A percentile compares a stretch with the other conserved stretches of the same genome.
phyloP scores from a whole-genome alignment of 192 early-diverging fungal genomes.

The Linnemannia hyalina region DNA sequence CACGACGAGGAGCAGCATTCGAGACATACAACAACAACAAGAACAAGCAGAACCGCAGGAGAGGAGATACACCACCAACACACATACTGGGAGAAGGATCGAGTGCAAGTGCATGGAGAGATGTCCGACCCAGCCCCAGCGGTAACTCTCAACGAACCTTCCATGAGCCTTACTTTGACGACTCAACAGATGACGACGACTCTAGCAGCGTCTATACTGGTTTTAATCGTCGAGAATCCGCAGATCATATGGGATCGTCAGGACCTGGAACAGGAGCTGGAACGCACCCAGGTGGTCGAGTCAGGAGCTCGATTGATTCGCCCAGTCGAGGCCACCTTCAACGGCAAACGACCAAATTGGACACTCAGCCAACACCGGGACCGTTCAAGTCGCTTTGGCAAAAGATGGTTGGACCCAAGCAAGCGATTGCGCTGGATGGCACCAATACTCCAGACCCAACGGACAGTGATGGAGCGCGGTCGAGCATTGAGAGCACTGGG shows the following conservation, averaged over 20 bases:
- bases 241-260: conserved; percentile 11
- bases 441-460: background rate
- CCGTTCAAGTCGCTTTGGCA: conserved; percentile 49
- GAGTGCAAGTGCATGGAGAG: conserved; percentile 48
- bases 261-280: background rate
- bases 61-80: conserved; percentile 7
- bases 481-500: conserved; percentile 44
- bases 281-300: background rate
- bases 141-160: conserved; percentile 31
- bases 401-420: conserved; percentile 41
- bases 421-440: conserved; percentile 32
- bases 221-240: conserved; percentile 19
- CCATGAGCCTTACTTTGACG: conserved; percentile 50
- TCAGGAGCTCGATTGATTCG: background rate
- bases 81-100: conserved; percentile 48
- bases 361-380: conserved; percentile 14
- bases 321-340: background rate
- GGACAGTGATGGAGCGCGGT: conserved; percentile 41
- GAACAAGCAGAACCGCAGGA: conserved; percentile 41
- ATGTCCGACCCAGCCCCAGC: conserved; percentile 36
- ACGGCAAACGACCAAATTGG: background rate
- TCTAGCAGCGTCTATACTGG: background rate
- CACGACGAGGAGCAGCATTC: conserved; percentile 46
- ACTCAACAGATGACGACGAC: conserved; percentile 49
- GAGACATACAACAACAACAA: conserved; percentile 48